phyloP scores from a whole-genome alignment of 1,284 basidiomycete genomes.

The Ganoderma leucocontextum region DNA sequence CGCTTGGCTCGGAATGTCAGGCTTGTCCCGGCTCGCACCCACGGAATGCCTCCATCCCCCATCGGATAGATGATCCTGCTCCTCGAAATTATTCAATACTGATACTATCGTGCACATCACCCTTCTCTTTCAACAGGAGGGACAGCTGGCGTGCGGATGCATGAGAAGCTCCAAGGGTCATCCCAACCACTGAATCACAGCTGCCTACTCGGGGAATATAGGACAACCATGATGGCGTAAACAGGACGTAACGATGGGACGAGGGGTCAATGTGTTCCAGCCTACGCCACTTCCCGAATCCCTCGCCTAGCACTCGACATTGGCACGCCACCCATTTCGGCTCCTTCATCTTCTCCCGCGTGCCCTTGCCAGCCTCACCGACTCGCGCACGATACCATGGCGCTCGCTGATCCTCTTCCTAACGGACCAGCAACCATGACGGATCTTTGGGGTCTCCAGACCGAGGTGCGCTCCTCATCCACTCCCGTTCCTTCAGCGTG shows the following conservation, averaged over 20 bases:
- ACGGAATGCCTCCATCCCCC: background rate
- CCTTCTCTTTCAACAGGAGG: slow-evolving; percentile 8
- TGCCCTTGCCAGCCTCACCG: background rate
- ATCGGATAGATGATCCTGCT: slow-evolving; percentile 25
- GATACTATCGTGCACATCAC: slow-evolving; percentile 15
- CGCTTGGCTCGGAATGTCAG: slow-evolving; percentile 6
- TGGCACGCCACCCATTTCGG: background rate
- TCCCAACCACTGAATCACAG: slow-evolving; percentile 12
- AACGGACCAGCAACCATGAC: slow-evolving; percentile 8
- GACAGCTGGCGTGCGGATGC: background rate
- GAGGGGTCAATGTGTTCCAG: background rate
- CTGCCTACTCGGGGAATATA: slow-evolving; percentile 19
- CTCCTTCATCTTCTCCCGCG: background rate
- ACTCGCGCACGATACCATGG: slow-evolving; percentile 8
- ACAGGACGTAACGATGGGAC: background rate
- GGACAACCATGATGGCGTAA: slow-evolving; percentile 14
- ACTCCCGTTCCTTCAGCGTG: background rate
- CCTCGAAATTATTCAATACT: background rate
- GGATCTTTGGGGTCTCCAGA: slow-evolving; percentile 21
- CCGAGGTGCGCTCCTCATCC: slow-evolving; percentile 30
- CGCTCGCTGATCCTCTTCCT: slow-evolving; percentile 10
- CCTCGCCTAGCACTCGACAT: background rate
- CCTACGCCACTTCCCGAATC: background rate
- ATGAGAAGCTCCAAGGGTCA: slow-evolving; percentile 5
- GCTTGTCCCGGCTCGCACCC: background rate